phyloP scores from a whole-genome alignment of 2,329 filamentous ascomycete genomes.

The Aspergillus viridinutans region DNA sequence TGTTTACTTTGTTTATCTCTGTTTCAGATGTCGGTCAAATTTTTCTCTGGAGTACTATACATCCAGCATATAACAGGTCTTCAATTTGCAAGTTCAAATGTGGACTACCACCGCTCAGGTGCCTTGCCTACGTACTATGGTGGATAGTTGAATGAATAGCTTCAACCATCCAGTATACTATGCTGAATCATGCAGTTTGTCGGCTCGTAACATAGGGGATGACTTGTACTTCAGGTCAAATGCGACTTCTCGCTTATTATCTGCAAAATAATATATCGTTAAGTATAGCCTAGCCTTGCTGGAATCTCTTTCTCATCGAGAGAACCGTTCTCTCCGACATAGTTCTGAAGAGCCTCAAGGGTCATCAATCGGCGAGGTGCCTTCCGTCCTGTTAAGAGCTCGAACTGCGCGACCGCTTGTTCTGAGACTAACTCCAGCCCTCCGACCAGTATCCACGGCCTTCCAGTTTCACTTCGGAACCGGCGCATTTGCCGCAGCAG shows the following conservation, averaged over 20 bases:
- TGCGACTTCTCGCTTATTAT: background rate
- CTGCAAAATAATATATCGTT: slow-evolving; percentile 2
- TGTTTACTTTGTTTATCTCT: background rate
- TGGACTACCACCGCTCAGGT: background rate
- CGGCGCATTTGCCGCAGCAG: slow-evolving; percentile 64
- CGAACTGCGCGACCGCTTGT: slow-evolving; percentile 77
- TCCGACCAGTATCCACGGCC: slow-evolving; percentile 67
- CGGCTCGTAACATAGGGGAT: background rate
- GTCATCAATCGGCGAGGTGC: slow-evolving; percentile 70
- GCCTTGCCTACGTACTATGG: no score
- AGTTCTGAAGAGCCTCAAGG: slow-evolving; percentile 51
- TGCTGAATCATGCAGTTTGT: background rate
- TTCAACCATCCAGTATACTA: no score
- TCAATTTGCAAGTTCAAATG: background rate
- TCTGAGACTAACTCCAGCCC: slow-evolving; percentile 72
- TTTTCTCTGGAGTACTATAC: background rate
- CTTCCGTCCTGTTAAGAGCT: slow-evolving; percentile 70
- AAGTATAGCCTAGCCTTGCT: slow-evolving; percentile 27
- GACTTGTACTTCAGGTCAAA: background rate
- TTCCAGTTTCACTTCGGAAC: slow-evolving; percentile 51
- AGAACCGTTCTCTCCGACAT: slow-evolving; percentile 30
- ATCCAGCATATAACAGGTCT: background rate
- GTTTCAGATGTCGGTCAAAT: background rate
- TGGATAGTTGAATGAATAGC: no score
- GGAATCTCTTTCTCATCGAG: slow-evolving; percentile 39